phyloP scores from a whole-genome alignment of 768 basidiomycete genomes.

The Royoungia palumana region DNA sequence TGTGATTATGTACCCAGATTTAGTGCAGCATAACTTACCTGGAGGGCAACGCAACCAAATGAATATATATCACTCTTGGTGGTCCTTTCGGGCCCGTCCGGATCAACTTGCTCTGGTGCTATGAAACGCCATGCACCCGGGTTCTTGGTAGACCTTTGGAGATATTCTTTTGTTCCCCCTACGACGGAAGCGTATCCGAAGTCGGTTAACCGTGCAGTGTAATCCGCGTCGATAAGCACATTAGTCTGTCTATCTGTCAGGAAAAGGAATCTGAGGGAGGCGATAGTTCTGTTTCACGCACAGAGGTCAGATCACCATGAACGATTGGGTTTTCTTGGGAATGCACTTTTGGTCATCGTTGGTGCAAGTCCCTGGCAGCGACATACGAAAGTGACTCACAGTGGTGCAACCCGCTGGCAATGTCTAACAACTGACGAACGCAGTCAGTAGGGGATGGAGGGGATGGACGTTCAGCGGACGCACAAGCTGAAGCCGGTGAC shows the following conservation, averaged over 20 bases:
- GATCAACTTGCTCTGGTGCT: slow-evolving; percentile 32
- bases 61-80: slow-evolving; percentile 10
- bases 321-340: slow-evolving; percentile 1
- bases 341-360: slow-evolving; percentile 9
- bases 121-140: slow-evolving; percentile 40
- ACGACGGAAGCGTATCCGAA: slow-evolving; percentile 38
- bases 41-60: slow-evolving; percentile 27
- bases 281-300: not conserved
- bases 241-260: slow-evolving; percentile 13
- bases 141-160: slow-evolving; percentile 26
- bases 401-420: slow-evolving; percentile 14
- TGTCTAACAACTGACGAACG: slow-evolving; percentile 7
- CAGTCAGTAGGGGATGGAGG: slow-evolving; percentile 19
- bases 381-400: not conserved
- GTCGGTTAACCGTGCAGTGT: slow-evolving; percentile 39
- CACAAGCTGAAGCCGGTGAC: slow-evolving; percentile 14
- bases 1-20: not conserved
- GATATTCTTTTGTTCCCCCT: slow-evolving; percentile 9
- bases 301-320: slow-evolving; percentile 18
- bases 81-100: slow-evolving; percentile 6
- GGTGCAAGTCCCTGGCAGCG: not conserved
- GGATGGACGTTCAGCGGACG: not conserved
- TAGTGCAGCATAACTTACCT: slow-evolving; percentile 12
- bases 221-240: slow-evolving; percentile 11
- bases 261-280: not conserved